These are phyloP conservation scores for Dorcoceras hygrometricum DNA, from an alignment of 257 asterid genomes.

Conservation along the genomic window DNA sequence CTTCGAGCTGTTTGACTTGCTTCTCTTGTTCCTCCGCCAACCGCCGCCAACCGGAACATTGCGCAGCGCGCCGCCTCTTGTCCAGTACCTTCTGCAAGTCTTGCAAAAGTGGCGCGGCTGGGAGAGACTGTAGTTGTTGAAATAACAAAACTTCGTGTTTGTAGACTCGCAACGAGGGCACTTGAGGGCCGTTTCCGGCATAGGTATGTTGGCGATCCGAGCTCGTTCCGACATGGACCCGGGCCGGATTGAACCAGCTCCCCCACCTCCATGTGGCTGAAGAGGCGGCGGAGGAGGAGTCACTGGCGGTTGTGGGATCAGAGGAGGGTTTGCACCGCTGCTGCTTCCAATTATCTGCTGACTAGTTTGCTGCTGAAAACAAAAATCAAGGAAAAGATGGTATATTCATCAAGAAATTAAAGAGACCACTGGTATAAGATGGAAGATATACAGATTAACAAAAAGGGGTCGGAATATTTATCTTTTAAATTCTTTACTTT, in stretches of 20 bases:
- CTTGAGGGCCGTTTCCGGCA: slow-evolving; percentile 78
- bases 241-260: slow-evolving; percentile 54
- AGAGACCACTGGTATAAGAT: slow-evolving; percentile 14
- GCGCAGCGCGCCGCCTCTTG: slow-evolving; percentile 79
- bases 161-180: slow-evolving; percentile 90
- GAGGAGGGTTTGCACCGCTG: slow-evolving; percentile 19
- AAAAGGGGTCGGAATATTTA: slow-evolving; percentile 42
- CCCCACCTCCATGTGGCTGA: slow-evolving; percentile 34
- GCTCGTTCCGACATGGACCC: slow-evolving; percentile 92
- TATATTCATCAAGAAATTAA: slow-evolving; percentile 40
- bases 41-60: slow-evolving; percentile 90
- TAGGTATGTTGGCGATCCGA: slow-evolving; percentile 70
- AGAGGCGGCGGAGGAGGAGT: slow-evolving; percentile 17
- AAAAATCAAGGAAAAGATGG: slow-evolving; percentile 27
- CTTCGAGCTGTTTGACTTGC: slow-evolving; percentile 44
- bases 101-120: slow-evolving; percentile 98
- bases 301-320: slow-evolving; percentile 13
- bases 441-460: slow-evolving; percentile 25
- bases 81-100: slow-evolving; percentile 88
- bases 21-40: slow-evolving; percentile 67
- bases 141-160: slow-evolving; percentile 86
- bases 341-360: slow-evolving; percentile 27
- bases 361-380: slow-evolving; percentile 37
- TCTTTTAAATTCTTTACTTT: slow-evolving; percentile 49
- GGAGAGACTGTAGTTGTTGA: slow-evolving; percentile 82